Evolutionary conservation across 164 flowering plant genomes (phyloP), one percentile per base, ranked within the genome.

Genomic region (Macadamia integrifolia): DNA sequence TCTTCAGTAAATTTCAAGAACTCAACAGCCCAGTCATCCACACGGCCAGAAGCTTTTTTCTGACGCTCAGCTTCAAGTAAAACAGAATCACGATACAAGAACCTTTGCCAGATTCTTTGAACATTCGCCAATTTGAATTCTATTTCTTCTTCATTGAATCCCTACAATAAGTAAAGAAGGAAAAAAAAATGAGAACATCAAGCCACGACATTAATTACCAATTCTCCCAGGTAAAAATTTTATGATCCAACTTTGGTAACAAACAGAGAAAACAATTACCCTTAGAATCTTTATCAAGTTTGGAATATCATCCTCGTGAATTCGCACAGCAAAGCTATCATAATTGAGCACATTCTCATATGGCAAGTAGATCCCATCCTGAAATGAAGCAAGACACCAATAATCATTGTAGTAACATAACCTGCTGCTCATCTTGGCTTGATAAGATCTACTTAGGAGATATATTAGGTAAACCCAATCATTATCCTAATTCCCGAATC

Each of bases 351-450:
- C 81, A 79, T 94, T 94, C 80, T 94, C 99, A 59, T 86, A 92
- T 6, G 99, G 99, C 58, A 92, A 80, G 74, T 74, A 92, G 74
- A 94, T 90, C 61, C 98, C 99, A 80, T 94, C 99, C 99, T 94
- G 71, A 60, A 68, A 60, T 28, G 43, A 69, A 6, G 50, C n/a
- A 62, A 32, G 13, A 42, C 42, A 44, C 18, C 31, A 35, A 67
- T 32, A 12, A 30, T 60, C 13, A 60, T 4, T 23, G 14, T 42
- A 64, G n/a, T 29, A 2, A 28, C 40, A 64, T 23, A 53, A 63
- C 29, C 57, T 53, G 57, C 57, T 17, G 18, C 6, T 53, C 15
- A 35, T 5, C 40, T 35, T 35, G 40, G 40, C 15, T 59, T 28
- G 30, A 58, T 10, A 29, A 14, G 35, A 6, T 18, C 31, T 58